Conservation (phyloP, 176 grass and related monocot genomes). For the Bromus sterilis region DNA sequence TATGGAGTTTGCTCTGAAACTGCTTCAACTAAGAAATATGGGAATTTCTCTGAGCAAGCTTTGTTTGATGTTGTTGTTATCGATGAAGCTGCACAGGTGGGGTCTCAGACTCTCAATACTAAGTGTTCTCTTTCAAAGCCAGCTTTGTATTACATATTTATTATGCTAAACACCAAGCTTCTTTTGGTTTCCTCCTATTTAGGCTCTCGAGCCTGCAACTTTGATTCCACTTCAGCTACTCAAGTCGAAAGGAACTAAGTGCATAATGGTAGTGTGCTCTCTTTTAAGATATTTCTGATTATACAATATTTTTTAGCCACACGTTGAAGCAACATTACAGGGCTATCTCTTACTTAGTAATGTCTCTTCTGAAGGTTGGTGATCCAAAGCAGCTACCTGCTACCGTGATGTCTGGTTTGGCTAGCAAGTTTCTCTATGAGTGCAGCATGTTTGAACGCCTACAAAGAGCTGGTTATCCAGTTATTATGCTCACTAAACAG, state of each 20-base stretch:
- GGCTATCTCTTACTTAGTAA: not conserved
- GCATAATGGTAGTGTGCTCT: slow-evolving; percentile 64
- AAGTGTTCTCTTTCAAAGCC: slow-evolving; percentile 3
- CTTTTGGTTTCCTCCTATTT: slow-evolving; percentile 22
- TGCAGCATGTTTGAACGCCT: slow-evolving; percentile 99
- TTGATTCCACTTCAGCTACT: slow-evolving; percentile 96
- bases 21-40: slow-evolving; percentile 67
- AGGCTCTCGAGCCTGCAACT: slow-evolving; percentile 97
- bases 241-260: slow-evolving; percentile 96
- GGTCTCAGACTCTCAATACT: not conserved
- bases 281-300: not conserved
- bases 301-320: slow-evolving; percentile 1
- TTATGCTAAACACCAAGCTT: slow-evolving; percentile 13
- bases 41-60: slow-evolving; percentile 71
- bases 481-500: slow-evolving; percentile 96
- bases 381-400: slow-evolving; percentile 98
- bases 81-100: slow-evolving; percentile 92
- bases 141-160: not conserved
- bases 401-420: slow-evolving; percentile 88
- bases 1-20: slow-evolving; percentile 83
- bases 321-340: slow-evolving; percentile 5
- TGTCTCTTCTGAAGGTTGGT: slow-evolving; percentile 71
- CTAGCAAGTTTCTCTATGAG: slow-evolving; percentile 87
- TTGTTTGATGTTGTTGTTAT: slow-evolving; percentile 94
- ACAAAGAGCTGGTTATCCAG: slow-evolving; percentile 85